Evolutionary conservation across 805 yeast species (phyloP), one percentile per base, ranked within the genome.

Genomic region (Yarrowia deformans): DNA sequence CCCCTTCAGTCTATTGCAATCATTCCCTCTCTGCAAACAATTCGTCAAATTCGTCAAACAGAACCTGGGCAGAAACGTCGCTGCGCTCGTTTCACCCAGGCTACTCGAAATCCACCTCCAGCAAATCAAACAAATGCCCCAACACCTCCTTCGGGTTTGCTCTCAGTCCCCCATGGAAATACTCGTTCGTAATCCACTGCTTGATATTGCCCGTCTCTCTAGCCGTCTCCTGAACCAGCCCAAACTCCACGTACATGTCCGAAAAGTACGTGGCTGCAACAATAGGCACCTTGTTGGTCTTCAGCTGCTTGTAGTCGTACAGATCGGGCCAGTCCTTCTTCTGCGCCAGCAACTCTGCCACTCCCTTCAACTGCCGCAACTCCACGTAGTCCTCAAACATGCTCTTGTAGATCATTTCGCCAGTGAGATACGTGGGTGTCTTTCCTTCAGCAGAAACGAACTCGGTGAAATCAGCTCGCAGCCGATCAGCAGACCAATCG

Each of bases 351-450:
- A 71, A 35, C 8, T 73, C 75, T 0, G 87, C 85, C 70, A 85
- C 77, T 1, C 73, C 72, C 67, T 80, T 79, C 52, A 86, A 77
- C 16, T 76, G 76, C 6, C 73, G 69, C 49, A 86, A 77, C 71
- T 83, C 85, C 0, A 75, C 74, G 71, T 79, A 85, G 71, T 85
- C 87, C 43, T 83, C 84, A 70, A 74, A 81, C 84, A 84, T 84
- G 14, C 83, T 81, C 70, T 81, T 81, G 75, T 75, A 85, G 55
- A 85, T 85, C 87, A 85, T 84, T 71, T 86, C 88, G 13, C 88
- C 86, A 2, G 87, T 84, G 74, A 84, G 84, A 70, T 74, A 84
- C 10, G 49, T 52, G 16, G 42, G 43, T 6, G 9, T n/a, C 12
- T 50, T 23, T n/a, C 29, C n/a, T 3, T 42, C 7, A 3, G 32